Conservation (phyloP, 352 stramenopile species). For the Plasmopara halstedii region DNA sequence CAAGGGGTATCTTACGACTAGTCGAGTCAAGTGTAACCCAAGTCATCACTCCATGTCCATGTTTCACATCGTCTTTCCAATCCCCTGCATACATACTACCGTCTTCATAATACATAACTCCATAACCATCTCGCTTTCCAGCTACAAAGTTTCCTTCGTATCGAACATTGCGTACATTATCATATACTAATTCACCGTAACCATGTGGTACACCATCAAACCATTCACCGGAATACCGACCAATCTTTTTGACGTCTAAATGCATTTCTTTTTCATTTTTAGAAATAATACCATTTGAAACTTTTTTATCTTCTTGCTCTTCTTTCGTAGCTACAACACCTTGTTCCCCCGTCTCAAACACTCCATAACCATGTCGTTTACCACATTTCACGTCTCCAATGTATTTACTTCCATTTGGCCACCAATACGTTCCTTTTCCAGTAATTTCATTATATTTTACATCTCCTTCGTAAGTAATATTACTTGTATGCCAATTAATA, state of each 20-base stretch:
- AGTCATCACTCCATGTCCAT: conserved; percentile 68
- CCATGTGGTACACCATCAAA: conserved; percentile 59
- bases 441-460: conserved; percentile 68
- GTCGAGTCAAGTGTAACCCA: conserved; percentile 34
- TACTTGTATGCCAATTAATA: conserved; percentile 46
- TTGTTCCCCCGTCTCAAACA: conserved; percentile 38
- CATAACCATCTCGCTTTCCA: conserved; percentile 46
- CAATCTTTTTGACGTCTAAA: no score
- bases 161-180: conserved; percentile 39
- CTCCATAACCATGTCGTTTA: conserved; percentile 66
- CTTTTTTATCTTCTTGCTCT: no score
- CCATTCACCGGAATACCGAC: conserved; percentile 78
- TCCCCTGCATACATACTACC: conserved; percentile 63
- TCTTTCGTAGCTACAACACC: conserved; percentile 10
- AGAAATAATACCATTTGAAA: no score
- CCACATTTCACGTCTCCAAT: conserved; percentile 57
- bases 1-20: conserved; percentile 13
- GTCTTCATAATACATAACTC: conserved; percentile 58
- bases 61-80: conserved; percentile 63
- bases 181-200: conserved; percentile 62
- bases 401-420: conserved; percentile 81
- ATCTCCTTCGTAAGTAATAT: conserved; percentile 60
- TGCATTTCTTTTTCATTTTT: no score
- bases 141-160: conserved; percentile 51
- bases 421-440: conserved; percentile 55